Conservation (phyloP, 2,329 filamentous ascomycete species). For the Cercospora sp. region DNA sequence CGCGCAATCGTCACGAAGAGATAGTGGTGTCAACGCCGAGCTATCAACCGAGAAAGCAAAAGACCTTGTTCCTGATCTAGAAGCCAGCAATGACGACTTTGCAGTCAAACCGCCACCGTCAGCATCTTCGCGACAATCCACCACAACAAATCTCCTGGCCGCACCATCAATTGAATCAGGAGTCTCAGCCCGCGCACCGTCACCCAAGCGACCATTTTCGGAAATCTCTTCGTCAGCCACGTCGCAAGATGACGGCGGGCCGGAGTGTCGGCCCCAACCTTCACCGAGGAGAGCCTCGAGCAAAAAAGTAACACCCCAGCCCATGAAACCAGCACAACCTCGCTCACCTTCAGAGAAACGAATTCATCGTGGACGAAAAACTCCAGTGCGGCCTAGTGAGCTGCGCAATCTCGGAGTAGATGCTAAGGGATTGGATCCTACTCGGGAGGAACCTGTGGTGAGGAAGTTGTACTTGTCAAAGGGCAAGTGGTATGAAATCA, state of each 20-base stretch:
- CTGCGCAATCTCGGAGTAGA: slow-evolving; percentile 11
- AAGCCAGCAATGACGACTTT: not conserved
- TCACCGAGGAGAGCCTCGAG: slow-evolving; percentile 1
- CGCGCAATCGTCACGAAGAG: slow-evolving; percentile 24
- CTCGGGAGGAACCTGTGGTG: slow-evolving; percentile 13
- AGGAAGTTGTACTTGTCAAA: slow-evolving; percentile 17
- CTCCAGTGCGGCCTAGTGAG: not conserved
- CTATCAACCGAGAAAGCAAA: not conserved
- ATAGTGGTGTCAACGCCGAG: slow-evolving; percentile 19
- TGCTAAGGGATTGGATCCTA: slow-evolving; percentile 20
- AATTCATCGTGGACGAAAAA: slow-evolving; percentile 2
- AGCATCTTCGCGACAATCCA: not conserved
- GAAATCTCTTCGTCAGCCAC: slow-evolving; percentile 4
- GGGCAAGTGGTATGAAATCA: slow-evolving; percentile 25
- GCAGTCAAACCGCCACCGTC: slow-evolving; percentile 12
- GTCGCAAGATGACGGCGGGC: not conserved
- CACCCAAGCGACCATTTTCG: slow-evolving; percentile 11
- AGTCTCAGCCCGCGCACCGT: slow-evolving; percentile 2
- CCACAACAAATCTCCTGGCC: not conserved
- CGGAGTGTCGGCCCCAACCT: not conserved
- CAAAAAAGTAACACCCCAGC: not conserved
- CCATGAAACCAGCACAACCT: not conserved
- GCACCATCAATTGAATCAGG: not conserved
- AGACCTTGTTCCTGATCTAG: not conserved
- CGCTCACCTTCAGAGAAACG: not conserved